Conservation (phyloP, 306 rosid genomes). For the Sesbania bispinosa region DNA sequence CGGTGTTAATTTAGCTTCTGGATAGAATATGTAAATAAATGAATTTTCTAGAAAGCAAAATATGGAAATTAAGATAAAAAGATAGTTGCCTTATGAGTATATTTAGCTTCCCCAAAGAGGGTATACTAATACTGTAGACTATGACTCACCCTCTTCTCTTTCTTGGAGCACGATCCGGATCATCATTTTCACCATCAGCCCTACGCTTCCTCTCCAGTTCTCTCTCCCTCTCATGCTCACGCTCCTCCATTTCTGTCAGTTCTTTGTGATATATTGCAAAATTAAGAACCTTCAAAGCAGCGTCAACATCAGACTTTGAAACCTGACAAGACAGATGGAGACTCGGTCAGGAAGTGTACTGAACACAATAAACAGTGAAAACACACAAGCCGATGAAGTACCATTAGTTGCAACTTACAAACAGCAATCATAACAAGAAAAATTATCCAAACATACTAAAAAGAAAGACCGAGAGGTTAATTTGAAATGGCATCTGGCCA, state of each 20-base stretch:
- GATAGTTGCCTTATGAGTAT: not conserved
- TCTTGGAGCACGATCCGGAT: slow-evolving; percentile 43
- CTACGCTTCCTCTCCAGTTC: slow-evolving; percentile 63
- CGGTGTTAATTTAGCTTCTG: slow-evolving; percentile 9
- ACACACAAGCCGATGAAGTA: not conserved
- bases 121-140: no score
- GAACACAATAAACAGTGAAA: not conserved
- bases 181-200: slow-evolving; percentile 52
- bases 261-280: slow-evolving; percentile 96
- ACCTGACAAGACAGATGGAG: slow-evolving; percentile 49
- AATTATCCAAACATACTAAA: not conserved
- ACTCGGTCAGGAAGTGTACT: slow-evolving; percentile 18
- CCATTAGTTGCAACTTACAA: not conserved
- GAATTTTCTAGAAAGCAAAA: not conserved
- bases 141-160: slow-evolving; percentile 49
- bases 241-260: slow-evolving; percentile 90
- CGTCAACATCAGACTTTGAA: slow-evolving; percentile 83
- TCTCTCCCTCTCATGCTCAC: slow-evolving; percentile 73
- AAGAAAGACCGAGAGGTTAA: not conserved
- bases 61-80: not conserved
- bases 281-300: slow-evolving; percentile 76
- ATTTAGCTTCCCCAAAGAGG: not conserved
- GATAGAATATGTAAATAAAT: slow-evolving; percentile 3
- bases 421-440: not conserved
- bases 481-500: not conserved